phyloP scores from a whole-genome alignment of 2,329 filamentous ascomycete genomes.

The Zymoseptoria ardabiliae region DNA sequence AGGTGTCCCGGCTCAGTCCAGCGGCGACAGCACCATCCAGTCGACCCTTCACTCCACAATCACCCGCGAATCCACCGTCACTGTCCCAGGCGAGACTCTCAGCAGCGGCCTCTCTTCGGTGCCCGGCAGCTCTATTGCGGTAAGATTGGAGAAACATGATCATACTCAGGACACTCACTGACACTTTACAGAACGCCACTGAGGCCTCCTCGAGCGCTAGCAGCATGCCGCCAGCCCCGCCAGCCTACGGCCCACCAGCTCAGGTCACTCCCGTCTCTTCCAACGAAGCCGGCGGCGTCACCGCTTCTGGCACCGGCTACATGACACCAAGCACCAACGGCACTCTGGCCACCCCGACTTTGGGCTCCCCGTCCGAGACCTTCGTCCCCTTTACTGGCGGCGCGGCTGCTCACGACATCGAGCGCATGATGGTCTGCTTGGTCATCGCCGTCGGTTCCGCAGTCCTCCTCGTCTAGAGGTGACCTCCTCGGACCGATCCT shows the following conservation, averaged over 20 bases:
- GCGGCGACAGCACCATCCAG: background rate
- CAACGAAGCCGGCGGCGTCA: background rate
- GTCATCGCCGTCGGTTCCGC: background rate
- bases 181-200: background rate
- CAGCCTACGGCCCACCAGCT: background rate
- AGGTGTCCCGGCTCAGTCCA: background rate
- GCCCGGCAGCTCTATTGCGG: constrained; percentile 1
- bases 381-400: constrained; percentile 5
- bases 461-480: background rate
- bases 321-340: constrained; percentile 2
- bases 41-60: background rate
- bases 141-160: background rate
- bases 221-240: background rate
- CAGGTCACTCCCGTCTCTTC: background rate
- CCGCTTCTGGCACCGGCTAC: constrained; percentile 1
- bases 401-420: background rate
- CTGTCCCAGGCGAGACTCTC: constrained; percentile 2
- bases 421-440: background rate
- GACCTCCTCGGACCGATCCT: background rate
- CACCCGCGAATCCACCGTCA: constrained; percentile 2
- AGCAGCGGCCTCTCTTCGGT: background rate
- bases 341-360: constrained; percentile 6
- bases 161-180: background rate
- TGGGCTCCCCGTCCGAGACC: constrained; percentile 1
- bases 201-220: background rate